Conservation (phyloP, 2,329 filamentous ascomycete species). For the Emericellopsis atlantica region DNA sequence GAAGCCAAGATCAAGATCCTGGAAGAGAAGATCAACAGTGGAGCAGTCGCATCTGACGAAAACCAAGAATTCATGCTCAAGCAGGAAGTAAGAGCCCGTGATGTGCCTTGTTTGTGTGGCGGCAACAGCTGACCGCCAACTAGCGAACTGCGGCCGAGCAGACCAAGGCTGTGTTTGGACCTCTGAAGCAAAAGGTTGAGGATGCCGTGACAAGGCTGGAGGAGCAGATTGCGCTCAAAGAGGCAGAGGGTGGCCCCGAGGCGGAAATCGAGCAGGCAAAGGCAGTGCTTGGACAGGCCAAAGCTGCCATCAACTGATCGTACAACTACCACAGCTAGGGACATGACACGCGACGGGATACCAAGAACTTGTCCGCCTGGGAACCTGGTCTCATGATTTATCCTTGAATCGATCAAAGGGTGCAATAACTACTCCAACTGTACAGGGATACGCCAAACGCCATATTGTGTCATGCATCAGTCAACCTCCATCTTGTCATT, state of each 20-base stretch:
- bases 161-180: slow-evolving; percentile 71
- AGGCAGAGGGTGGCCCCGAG: slow-evolving; percentile 27
- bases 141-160: slow-evolving; percentile 75
- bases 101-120: neutral
- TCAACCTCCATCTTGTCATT: slow-evolving; percentile 57
- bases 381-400: neutral
- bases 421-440: neutral
- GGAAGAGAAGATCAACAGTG: slow-evolving; percentile 41
- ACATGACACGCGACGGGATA: no score
- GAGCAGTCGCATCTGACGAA: slow-evolving; percentile 43
- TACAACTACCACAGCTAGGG: neutral
- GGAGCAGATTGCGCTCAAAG: slow-evolving; percentile 57
- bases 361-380: neutral
- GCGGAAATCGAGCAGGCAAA: slow-evolving; percentile 44
- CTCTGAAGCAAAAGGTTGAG: slow-evolving; percentile 56
- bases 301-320: slow-evolving; percentile 14
- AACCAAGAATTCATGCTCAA: slow-evolving; percentile 71
- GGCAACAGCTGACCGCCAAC: neutral
- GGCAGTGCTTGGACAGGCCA: slow-evolving; percentile 36
- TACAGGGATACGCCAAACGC: slow-evolving; percentile 1
- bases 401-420: neutral
- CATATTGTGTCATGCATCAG: slow-evolving; percentile 14
- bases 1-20: slow-evolving; percentile 58
- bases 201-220: slow-evolving; percentile 64
- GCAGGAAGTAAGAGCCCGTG: slow-evolving; percentile 59